Percentiles rank a stretch among this genome's conserved stretches.
phyloP scores from a whole-genome alignment of 768 basidiomycete species.

The Hemileccinum rubropunctum region DNA sequence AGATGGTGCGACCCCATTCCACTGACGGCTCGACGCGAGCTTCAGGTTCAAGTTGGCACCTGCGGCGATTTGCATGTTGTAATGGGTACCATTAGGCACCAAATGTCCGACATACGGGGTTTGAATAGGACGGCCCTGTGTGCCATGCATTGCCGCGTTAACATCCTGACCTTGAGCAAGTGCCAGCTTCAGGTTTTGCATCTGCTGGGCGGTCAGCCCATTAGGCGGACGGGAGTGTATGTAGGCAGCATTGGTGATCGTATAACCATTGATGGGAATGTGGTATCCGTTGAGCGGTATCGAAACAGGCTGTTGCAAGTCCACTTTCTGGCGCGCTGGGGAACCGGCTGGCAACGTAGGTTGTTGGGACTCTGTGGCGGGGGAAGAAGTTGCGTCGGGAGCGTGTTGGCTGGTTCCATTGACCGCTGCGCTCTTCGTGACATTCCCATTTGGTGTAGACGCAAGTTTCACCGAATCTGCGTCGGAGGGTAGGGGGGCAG shows the following conservation, averaged over 20 bases:
- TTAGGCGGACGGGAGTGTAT: constrained; percentile 37
- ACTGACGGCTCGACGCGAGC: constrained; percentile 38
- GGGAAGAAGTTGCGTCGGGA: constrained; percentile 12
- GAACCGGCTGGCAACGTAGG: constrained; percentile 28
- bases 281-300: constrained; percentile 48
- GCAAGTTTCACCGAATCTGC: constrained; percentile 33
- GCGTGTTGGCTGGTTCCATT: constrained; percentile 27
- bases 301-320: constrained; percentile 41
- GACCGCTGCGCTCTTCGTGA: constrained; percentile 30
- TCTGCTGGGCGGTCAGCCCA: constrained; percentile 52
- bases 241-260: constrained; percentile 34
- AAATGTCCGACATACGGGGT: constrained; percentile 29
- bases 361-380: constrained; percentile 21
- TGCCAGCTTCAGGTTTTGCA: constrained; percentile 58
- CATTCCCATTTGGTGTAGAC: constrained; percentile 17
- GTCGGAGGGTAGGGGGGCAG: constrained; percentile 42
- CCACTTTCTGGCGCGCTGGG: constrained; percentile 48
- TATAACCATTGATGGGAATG: constrained; percentile 40
- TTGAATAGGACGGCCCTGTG: constrained; percentile 38
- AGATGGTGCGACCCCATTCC: constrained; percentile 30
- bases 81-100: constrained; percentile 27
- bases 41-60: constrained; percentile 35
- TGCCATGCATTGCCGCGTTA: constrained; percentile 32
- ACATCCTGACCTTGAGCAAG: constrained; percentile 46
- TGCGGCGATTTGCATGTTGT: constrained; percentile 27